Evolutionary conservation across 2,329 filamentous ascomycete genomes (phyloP).

Genomic region (Apiospora kogelbergensis): DNA sequence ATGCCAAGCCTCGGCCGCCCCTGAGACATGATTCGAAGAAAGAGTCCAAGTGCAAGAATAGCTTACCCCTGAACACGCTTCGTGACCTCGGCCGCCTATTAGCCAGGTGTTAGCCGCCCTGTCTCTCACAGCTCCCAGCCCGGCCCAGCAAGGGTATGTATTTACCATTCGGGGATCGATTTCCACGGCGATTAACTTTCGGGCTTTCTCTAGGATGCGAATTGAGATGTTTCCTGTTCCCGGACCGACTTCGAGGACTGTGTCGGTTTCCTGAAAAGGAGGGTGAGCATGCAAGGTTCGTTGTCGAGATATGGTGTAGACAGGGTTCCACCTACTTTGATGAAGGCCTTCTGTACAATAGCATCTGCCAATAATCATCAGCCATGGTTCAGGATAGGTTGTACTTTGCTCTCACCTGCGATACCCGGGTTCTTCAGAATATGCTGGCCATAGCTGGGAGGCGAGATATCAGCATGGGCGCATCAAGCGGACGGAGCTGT

Average conservation of each 20-base stretch:
- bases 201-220: slow-evolving; percentile 83
- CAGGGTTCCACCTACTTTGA: background rate
- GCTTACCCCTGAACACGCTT: slow-evolving; percentile 79
- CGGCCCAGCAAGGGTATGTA: background rate
- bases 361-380: slow-evolving; percentile 19
- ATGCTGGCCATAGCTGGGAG: slow-evolving; percentile 73
- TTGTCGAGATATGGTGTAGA: background rate
- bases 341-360: slow-evolving; percentile 72
- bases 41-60: background rate
- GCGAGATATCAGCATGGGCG: background rate
- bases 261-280: slow-evolving; percentile 1
- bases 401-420: slow-evolving; percentile 60
- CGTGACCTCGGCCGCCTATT: slow-evolving; percentile 83
- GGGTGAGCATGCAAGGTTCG: background rate
- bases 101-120: background rate
- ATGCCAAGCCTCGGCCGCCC: background rate
- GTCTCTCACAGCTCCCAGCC: too few relatives aligned
- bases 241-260: slow-evolving; percentile 60
- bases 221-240: slow-evolving; percentile 84
- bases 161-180: slow-evolving; percentile 79
- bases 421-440: slow-evolving; percentile 92
- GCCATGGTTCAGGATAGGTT: slow-evolving; percentile 37
- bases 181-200: slow-evolving; percentile 81
- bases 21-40: background rate
- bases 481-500: background rate